Percentiles rank a stretch among this genome's conserved stretches.
These are phyloP conservation scores for Geotrichum fermentans DNA, from an alignment of 1,139 yeast genomes.

Conservation along the genomic window DNA sequence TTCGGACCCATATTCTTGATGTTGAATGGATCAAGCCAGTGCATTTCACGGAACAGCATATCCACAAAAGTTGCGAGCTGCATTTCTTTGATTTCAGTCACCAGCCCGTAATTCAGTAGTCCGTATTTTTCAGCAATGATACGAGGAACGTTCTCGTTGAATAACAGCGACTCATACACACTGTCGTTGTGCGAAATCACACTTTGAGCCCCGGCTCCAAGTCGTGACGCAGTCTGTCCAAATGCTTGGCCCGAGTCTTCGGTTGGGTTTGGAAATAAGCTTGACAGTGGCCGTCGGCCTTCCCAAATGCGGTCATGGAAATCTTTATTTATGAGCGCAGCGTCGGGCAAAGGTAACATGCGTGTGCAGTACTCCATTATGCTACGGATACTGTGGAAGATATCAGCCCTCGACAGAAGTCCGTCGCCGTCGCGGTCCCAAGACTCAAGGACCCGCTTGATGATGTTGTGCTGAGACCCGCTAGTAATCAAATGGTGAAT, in stretches of 20 bases:
- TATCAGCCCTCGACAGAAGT: conserved; percentile 12
- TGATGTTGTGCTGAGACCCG: not conserved
- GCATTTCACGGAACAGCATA: conserved; percentile 12
- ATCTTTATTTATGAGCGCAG: not conserved
- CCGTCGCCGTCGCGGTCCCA: conserved; percentile 23
- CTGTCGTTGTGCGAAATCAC: not conserved
- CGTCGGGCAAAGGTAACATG: not conserved
- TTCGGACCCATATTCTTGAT: not conserved
- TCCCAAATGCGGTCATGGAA: conserved; percentile 9
- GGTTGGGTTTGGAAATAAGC: conserved; percentile 1
- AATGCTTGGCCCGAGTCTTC: not conserved
- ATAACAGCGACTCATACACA: not conserved
- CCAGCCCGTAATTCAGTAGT: not conserved
- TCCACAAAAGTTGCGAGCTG: not conserved
- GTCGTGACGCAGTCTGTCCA: not conserved
- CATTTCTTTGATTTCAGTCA: not conserved
- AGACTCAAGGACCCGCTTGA: conserved; percentile 14
- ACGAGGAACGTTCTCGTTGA: not conserved
- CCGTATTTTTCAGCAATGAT: conserved; percentile 1
- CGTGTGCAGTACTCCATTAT: not conserved
- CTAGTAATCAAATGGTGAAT: conserved; percentile 2
- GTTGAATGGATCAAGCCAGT: conserved; percentile 14
- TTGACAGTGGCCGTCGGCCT: conserved; percentile 8
- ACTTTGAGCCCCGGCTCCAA: not conserved
- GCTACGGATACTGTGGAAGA: conserved; percentile 10